Evolutionary conservation across 805 yeast species (phyloP).

Genomic region (Saccharomycopsis sp.): DNA sequence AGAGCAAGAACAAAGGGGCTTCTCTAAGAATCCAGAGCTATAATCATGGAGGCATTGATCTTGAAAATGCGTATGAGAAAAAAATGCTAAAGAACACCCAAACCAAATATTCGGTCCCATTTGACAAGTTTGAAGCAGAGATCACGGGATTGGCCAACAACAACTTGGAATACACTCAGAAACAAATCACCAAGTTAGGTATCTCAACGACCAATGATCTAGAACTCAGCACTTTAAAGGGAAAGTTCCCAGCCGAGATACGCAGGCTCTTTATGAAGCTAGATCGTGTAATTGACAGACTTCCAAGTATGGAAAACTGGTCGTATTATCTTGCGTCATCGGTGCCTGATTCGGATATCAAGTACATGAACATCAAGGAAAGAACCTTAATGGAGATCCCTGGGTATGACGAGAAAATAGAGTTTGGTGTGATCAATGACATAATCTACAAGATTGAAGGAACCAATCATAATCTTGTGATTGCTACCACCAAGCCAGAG

Average conservation of each 20-base stretch:
- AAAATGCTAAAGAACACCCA: conserved; percentile 82
- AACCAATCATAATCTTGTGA: conserved; percentile 60
- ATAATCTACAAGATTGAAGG: conserved; percentile 85
- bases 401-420: conserved; percentile 81
- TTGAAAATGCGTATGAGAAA: conserved; percentile 96
- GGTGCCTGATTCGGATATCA: conserved; percentile 91
- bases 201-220: conserved; percentile 63
- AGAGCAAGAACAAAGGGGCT: no score
- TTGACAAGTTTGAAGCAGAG: conserved; percentile 49
- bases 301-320: conserved; percentile 91
- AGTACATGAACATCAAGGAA: conserved; percentile 82
- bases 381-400: conserved; percentile 79
- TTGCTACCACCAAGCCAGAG: conserved; percentile 98
- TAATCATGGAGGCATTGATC: conserved; percentile 98
- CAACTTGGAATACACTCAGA: conserved; percentile 71
- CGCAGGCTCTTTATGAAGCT: conserved; percentile 57
- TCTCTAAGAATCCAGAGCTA: conserved; percentile 88
- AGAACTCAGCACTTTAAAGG: not conserved
- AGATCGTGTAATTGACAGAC: conserved; percentile 87
- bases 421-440: conserved; percentile 92
- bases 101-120: conserved; percentile 4
- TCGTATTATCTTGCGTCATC: conserved; percentile 91
- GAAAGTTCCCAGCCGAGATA: not conserved
- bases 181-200: conserved; percentile 79
- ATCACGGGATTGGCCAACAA: conserved; percentile 98